Base-by-base conservation (phyloP, 2,329 filamentous ascomycete genomes). In the Verticillium dahliae region DNA sequence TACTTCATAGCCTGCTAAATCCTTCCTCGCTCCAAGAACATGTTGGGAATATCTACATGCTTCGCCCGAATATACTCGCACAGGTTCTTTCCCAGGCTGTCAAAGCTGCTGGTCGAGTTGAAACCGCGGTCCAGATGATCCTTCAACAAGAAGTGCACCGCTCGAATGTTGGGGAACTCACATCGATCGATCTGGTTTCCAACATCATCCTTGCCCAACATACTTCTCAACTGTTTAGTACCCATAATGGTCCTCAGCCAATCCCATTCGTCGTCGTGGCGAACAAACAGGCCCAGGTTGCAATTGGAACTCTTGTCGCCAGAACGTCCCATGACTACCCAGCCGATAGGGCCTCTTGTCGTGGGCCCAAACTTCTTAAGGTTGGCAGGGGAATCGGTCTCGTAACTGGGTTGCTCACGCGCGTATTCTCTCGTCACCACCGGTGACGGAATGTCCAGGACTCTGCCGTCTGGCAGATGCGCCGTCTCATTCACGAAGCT, bases 81-180 rank as follows among this genome's bases (percentile, higher is more conserved):
- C 69, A 83, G 81, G 0, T 81, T 80, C 67, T 85, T 85, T 1
- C 78, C 82, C 64, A 84, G 71, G 13, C 72, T 71, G 70, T 85
- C 82, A 18, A 85, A 65, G 50, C 74, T 67, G 35, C 70, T 74
- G 11, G 77, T 79, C 61, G 80, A 81, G 64, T 79, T 83, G 4
- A 84, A 79, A 0, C 76, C 77, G 0, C 74, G 62, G 0, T 76
- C 78, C 14, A 82, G 67, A 27, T 74, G 72, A 3, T 78, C 80
- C 62, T 81, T 81, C 1, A 82, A 69, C 13, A 82, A 78, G 69
- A 80, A 82, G 64, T 84, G 77, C 31, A 83, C 81, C 0, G 80
- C 80, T 39, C 27, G 27, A 31, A 31, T 31, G 27, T 31, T 31
- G 5, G 27, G 27, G 27, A 31, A 31, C 27, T 31, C 80, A n/a